Evolutionary conservation across 2,329 filamentous ascomycete genomes (phyloP).

Genomic region (Penicillium freii): DNA sequence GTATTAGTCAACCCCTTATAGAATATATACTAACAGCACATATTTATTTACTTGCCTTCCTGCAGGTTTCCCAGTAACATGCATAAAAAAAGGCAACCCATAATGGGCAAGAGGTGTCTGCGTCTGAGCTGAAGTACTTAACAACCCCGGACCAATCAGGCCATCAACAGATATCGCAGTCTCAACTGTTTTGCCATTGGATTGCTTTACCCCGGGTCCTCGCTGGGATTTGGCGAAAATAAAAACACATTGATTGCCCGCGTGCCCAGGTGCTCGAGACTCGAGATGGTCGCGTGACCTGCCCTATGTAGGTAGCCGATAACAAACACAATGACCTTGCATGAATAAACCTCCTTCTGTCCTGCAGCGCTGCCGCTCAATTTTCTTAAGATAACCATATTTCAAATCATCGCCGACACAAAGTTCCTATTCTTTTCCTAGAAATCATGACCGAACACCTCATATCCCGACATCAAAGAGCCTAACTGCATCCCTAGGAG

Average conservation of each 20-base stretch:
- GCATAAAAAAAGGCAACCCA: not conserved
- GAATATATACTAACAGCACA: not conserved
- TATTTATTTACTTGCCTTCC: not conserved
- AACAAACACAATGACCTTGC: not conserved
- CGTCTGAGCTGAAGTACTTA: not conserved
- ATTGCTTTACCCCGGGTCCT: not conserved
- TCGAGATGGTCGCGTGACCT: slow-evolving; percentile 3
- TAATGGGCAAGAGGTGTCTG: not conserved
- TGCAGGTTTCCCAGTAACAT: not conserved
- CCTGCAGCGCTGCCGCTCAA: not conserved
- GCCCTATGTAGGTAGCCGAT: not conserved
- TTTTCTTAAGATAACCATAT: not conserved
- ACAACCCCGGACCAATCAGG: slow-evolving; percentile 1
- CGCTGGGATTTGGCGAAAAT: not conserved
- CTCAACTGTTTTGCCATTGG: not conserved
- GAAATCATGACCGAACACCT: too few relatives aligned
- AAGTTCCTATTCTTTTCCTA: not conserved
- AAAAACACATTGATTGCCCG: not conserved
- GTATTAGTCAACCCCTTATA: not conserved
- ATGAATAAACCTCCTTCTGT: not conserved
- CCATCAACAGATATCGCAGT: not conserved
- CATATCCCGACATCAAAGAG: not conserved
- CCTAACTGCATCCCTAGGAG: not conserved
- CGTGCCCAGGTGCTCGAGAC: not conserved
- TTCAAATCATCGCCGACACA: not conserved